Percentiles rank a stretch among this genome's conserved stretches.
Evolutionary conservation across 345 rosid genomes (phyloP).

Genomic region (Streptanthus diversifolius): DNA sequence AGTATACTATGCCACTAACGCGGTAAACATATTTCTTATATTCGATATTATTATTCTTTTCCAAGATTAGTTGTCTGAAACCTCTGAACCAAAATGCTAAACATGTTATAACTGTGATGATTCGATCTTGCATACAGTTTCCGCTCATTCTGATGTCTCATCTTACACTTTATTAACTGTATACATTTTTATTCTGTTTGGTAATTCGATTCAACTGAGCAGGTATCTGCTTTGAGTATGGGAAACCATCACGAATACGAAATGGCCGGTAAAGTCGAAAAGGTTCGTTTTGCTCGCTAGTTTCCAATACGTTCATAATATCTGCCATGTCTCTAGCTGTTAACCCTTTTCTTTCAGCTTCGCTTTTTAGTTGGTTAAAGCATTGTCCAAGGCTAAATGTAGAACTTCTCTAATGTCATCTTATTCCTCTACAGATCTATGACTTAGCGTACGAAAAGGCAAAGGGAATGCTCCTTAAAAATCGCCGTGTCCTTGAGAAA

Average conservation of each 20-base stretch:
- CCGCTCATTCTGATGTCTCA: slow-evolving; percentile 4
- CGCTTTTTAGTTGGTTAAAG: not conserved
- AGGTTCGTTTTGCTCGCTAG: slow-evolving; percentile 43
- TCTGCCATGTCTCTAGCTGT: slow-evolving; percentile 1
- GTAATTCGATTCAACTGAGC: slow-evolving; percentile 19
- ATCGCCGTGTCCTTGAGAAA: slow-evolving; percentile 70
- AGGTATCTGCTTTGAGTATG: slow-evolving; percentile 81
- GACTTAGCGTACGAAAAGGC: slow-evolving; percentile 78
- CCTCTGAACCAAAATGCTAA: slow-evolving; percentile 4
- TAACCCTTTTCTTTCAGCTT: not conserved
- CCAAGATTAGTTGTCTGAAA: not conserved
- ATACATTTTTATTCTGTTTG: slow-evolving; percentile 8
- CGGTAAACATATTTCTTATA: slow-evolving; percentile 49
- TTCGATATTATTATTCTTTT: not conserved
- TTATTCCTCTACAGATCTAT: slow-evolving; percentile 50
- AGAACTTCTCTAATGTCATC: slow-evolving; percentile 11
- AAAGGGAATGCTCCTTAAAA: slow-evolving; percentile 72
- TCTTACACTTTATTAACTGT: not conserved
- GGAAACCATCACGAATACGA: slow-evolving; percentile 79
- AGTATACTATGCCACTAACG: slow-evolving; percentile 62
- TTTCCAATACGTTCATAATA: not conserved
- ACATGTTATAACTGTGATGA: not conserved
- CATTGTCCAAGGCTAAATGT: slow-evolving; percentile 17
- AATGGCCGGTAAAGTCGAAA: slow-evolving; percentile 85
- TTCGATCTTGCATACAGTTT: slow-evolving; percentile 7